phyloP scores from a whole-genome alignment of 2,329 filamentous ascomycete species.

The Venturia asperata region DNA sequence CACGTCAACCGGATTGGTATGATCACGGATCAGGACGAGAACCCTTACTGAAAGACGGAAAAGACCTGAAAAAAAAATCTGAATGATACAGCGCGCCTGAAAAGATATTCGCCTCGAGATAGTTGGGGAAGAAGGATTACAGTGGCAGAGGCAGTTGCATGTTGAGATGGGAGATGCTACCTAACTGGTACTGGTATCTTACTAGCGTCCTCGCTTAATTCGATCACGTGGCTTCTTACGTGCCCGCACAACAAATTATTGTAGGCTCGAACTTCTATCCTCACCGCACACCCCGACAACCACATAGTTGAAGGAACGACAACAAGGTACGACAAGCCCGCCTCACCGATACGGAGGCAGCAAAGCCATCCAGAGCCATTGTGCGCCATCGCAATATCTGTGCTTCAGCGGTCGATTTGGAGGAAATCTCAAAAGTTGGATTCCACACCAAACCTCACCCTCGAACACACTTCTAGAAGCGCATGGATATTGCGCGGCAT shows the following conservation, averaged over 20 bases:
- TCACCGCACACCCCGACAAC: conserved; percentile 3
- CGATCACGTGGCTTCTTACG: not conserved
- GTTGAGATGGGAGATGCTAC: not conserved
- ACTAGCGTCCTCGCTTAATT: not conserved
- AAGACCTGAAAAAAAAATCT: too few species aligned
- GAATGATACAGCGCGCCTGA: too few species aligned
- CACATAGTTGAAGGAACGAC: conserved; percentile 11
- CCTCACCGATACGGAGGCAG: not conserved
- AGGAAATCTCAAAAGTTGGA: not conserved
- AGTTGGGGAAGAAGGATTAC: too few species aligned
- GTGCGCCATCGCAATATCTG: not conserved
- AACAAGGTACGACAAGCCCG: conserved; percentile 3
- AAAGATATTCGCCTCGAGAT: too few species aligned
- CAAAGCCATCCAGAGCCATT: not conserved
- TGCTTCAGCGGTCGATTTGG: not conserved
- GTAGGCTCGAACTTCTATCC: not conserved
- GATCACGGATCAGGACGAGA: too few species aligned
- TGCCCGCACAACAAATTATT: not conserved
- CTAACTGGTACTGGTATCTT: too few species aligned
- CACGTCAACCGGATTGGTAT: too few species aligned
- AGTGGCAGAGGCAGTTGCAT: too few species aligned
- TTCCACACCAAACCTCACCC: not conserved
- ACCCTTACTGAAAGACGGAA: too few species aligned
- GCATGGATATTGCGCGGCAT: conserved; percentile 4
- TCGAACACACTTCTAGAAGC: not conserved